phyloP scores from a whole-genome alignment of 2,329 filamentous ascomycete genomes.

The Didymella exigua region DNA sequence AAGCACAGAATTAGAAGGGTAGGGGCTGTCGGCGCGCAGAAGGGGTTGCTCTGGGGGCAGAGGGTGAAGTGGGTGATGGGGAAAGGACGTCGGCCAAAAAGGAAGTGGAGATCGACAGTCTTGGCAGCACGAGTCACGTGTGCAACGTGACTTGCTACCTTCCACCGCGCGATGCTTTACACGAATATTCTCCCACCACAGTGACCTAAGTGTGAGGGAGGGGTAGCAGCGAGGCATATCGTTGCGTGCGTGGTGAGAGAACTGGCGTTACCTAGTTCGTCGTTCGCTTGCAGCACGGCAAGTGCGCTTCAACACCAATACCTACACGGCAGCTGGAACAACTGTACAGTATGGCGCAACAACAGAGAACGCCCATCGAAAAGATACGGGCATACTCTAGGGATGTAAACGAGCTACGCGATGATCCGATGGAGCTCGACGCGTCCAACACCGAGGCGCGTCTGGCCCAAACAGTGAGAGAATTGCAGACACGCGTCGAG shows the following conservation, averaged over 20 bases:
- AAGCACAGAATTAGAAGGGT: constrained; percentile 20
- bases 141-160: constrained; percentile 1
- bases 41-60: constrained; percentile 21
- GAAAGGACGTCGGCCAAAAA: constrained; percentile 31
- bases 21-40: constrained; percentile 21
- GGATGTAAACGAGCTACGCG: constrained; percentile 28
- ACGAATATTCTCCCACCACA: not conserved
- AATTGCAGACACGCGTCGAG: constrained; percentile 63
- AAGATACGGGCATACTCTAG: constrained; percentile 41
- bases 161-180: not conserved
- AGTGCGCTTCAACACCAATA: constrained; percentile 3
- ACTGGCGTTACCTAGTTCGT: constrained; percentile 7
- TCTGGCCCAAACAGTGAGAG: constrained; percentile 70
- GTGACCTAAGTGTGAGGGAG: not conserved
- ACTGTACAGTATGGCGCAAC: constrained; percentile 30
- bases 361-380: constrained; percentile 19
- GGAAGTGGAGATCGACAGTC: constrained; percentile 25
- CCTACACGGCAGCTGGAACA: not conserved
- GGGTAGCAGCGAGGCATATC: not conserved
- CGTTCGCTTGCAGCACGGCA: constrained; percentile 5
- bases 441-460: constrained; percentile 56
- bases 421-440: constrained; percentile 46
- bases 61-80: constrained; percentile 26
- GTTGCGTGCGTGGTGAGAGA: not conserved
- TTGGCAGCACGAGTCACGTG: constrained; percentile 33